These are phyloP conservation scores for Castanea sativa DNA, from an alignment of 306 rosid genomes.

Conservation along the genomic window DNA sequence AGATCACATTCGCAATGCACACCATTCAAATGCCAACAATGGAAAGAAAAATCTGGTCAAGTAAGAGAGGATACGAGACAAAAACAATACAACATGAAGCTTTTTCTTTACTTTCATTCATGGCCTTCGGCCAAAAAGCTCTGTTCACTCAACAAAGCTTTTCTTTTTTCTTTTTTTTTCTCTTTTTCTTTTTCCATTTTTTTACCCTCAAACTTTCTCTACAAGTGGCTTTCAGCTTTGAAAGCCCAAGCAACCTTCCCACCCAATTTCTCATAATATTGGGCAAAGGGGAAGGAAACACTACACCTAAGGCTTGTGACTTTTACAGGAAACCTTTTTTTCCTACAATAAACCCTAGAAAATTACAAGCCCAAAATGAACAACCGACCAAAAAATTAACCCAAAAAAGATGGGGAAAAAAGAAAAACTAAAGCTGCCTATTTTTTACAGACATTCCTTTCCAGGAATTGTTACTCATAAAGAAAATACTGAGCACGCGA, in stretches of 20 bases:
- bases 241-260: constrained; percentile 55
- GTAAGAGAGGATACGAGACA: neutral
- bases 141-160: constrained; percentile 30
- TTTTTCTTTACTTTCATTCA: constrained; percentile 25
- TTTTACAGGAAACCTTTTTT: constrained; percentile 29
- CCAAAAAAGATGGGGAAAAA: constrained; percentile 3
- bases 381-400: neutral
- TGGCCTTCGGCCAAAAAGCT: constrained; percentile 86
- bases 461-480: constrained; percentile 53
- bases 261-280: constrained; percentile 54
- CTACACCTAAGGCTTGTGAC: constrained; percentile 53
- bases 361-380: constrained; percentile 42
- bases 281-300: constrained; percentile 49
- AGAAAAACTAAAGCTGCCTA: constrained; percentile 46
- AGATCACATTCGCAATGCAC: neutral
- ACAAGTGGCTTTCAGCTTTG: constrained; percentile 68
- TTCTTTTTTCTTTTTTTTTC: neutral
- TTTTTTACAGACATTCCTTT: constrained; percentile 64
- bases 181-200: constrained; percentile 28
- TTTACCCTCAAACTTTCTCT: constrained; percentile 46
- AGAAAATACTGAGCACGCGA: constrained; percentile 50
- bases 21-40: neutral
- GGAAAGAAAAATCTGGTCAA: neutral
- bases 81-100: constrained; percentile 11
- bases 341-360: constrained; percentile 43